Evolutionary conservation across 441 rosid genomes (phyloP).

Genomic region (Jatropha multifida): DNA sequence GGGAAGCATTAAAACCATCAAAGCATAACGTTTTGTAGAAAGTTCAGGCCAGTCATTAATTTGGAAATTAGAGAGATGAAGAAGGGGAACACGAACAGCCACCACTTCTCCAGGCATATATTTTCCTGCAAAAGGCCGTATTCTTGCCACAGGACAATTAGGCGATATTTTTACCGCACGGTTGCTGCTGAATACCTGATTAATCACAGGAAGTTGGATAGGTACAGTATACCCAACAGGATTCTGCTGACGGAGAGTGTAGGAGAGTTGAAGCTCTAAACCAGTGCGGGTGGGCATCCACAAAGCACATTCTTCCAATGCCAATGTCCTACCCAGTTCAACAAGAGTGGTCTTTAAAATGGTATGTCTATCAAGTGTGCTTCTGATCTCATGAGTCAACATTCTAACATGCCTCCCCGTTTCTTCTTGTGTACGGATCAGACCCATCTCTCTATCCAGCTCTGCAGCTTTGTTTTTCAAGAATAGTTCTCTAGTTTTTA

Average conservation of each 20-base stretch:
- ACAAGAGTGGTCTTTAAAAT: slow-evolving; percentile 88
- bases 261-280: slow-evolving; percentile 90
- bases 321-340: slow-evolving; percentile 90
- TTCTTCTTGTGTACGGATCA: slow-evolving; percentile 95
- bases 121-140: slow-evolving; percentile 80
- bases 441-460: slow-evolving; percentile 95
- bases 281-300: slow-evolving; percentile 99
- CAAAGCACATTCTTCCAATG: slow-evolving; percentile 91
- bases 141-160: slow-evolving; percentile 79
- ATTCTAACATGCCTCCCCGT: slow-evolving; percentile 97
- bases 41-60: slow-evolving; percentile 99
- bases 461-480: slow-evolving; percentile 96
- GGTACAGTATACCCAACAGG: slow-evolving; percentile 91
- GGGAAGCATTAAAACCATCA: slow-evolving; percentile 98
- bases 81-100: slow-evolving; percentile 95
- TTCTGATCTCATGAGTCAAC: slow-evolving; percentile 96
- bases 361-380: slow-evolving; percentile 93
- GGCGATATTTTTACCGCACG: slow-evolving; percentile 83
- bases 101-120: slow-evolving; percentile 89
- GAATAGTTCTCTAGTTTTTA: slow-evolving; percentile 84
- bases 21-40: slow-evolving; percentile 86
- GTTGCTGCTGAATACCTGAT: slow-evolving; percentile 77
- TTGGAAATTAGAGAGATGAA: slow-evolving; percentile 93
- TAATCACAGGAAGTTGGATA: slow-evolving; percentile 90
- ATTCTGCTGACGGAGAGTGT: slow-evolving; percentile 91